Evolutionary conservation across 129 eudicot genomes (phyloP), one percentile per base, ranked within the genome.

Genomic region (Artemisia argyi): DNA sequence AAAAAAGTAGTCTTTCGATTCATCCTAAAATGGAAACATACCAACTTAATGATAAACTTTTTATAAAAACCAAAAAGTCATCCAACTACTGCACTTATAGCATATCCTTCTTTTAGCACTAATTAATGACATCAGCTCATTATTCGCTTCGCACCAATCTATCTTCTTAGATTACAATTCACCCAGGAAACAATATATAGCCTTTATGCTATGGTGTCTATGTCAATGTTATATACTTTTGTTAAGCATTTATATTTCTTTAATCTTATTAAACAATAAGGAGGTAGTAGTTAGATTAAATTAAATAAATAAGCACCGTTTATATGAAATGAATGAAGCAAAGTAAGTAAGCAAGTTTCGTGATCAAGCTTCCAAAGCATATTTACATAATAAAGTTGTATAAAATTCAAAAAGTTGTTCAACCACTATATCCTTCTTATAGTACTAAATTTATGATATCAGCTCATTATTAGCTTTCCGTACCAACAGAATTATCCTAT

Each of bases 41-140:
- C n/a, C 66, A 42, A 56, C 7, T 19, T 61, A 73, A 47, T 49
- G n/a, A 54, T 49, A 61, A 73, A 73, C 39, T 48, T 39, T 61
- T 3, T 22, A 61, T 73, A 61, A 62, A 73, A 48, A 60, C 32
- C 26, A 18, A 48, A 73, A 73, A 73, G 77, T 73, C 28, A 48
- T 72, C 61, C 59, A 72, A 30, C 68, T 47, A n/a, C 47, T 72
- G 14, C 68, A 73, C 61, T 61, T 49, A 12, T 47, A 30, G 48
- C 11, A 53, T 16, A 53, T 24, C 22, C 65, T 74, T 65, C 65
- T 22, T 75, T 75, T 56, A 46, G 52, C 66, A 66, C 49, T n/a
- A 66, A 52, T n/a, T 42, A 14, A 55, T 65, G 28, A 35, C 22
- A 26, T 22, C 14, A 65, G 1, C 22, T 39, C 32, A 39, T 55